A percentile compares a stretch with the other conserved stretches of the same genome.
These are phyloP conservation scores for Lecanoromycetidae sp. DNA, from an alignment of 2,329 filamentous ascomycete genomes.

Conservation along the genomic window DNA sequence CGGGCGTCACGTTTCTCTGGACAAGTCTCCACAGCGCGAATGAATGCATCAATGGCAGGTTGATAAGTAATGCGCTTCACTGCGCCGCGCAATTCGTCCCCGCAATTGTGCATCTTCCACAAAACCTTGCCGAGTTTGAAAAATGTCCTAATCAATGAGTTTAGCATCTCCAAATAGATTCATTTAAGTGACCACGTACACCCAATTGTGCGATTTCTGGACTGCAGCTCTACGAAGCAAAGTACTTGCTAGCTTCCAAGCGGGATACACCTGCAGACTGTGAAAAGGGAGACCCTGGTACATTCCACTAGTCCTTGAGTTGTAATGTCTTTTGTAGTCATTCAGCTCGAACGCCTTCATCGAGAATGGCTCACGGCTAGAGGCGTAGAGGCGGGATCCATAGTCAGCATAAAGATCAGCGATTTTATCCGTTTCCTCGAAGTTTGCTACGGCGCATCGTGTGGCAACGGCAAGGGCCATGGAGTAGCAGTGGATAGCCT, in stretches of 20 bases:
- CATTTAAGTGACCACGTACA: slow-evolving; percentile 32
- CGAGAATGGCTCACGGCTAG: slow-evolving; percentile 53
- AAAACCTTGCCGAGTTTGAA: slow-evolving; percentile 61
- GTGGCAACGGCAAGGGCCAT: slow-evolving; percentile 55
- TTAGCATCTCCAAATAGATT: slow-evolving; percentile 20
- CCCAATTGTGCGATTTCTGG: slow-evolving; percentile 51
- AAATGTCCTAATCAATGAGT: slow-evolving; percentile 38
- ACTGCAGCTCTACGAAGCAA: slow-evolving; percentile 49
- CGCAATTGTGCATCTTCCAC: slow-evolving; percentile 55
- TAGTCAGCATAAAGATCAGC: slow-evolving; percentile 59
- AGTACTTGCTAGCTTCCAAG: slow-evolving; percentile 52
- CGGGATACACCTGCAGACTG: slow-evolving; percentile 45
- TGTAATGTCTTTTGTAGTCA: slow-evolving; percentile 50
- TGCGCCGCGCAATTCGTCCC: slow-evolving; percentile 30
- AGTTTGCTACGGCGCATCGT: slow-evolving; percentile 41
- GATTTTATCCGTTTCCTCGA: slow-evolving; percentile 44
- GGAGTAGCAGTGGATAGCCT: slow-evolving; percentile 68
- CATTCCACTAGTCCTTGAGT: slow-evolving; percentile 39
- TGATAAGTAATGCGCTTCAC: slow-evolving; percentile 28
- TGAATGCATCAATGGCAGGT: slow-evolving; percentile 45
- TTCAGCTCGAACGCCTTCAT: slow-evolving; percentile 55
- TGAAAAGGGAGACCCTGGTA: slow-evolving; percentile 47
- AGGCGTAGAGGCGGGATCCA: slow-evolving; percentile 55
- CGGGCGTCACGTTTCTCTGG: slow-evolving; percentile 49
- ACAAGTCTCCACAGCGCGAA: slow-evolving; percentile 48